A percentile compares a stretch with the other conserved stretches of the same genome.
phyloP scores from a whole-genome alignment of 1,284 basidiomycete genomes.

The Sphaerobolus stellatus region DNA sequence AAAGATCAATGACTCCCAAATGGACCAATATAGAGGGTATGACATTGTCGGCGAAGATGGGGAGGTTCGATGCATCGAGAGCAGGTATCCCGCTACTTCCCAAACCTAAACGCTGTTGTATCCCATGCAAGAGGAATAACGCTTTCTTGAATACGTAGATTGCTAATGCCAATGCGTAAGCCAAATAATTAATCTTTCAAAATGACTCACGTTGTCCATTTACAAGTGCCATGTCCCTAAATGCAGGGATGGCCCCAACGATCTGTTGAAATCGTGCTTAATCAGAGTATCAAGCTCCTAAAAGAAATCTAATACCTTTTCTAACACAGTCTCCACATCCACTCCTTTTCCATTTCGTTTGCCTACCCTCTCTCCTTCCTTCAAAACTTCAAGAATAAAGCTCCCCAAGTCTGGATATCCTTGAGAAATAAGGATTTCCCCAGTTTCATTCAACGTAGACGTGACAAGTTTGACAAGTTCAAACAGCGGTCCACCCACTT shows the following conservation, averaged over 20 bases:
- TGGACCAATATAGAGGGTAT: conserved; percentile 80
- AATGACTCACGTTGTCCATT: conserved; percentile 56
- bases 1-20: conserved; percentile 70
- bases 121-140: conserved; percentile 74
- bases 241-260: conserved; percentile 71
- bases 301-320: conserved; percentile 48
- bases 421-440: conserved; percentile 55
- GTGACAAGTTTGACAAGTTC: conserved; percentile 72
- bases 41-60: conserved; percentile 86
- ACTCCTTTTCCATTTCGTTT: conserved; percentile 33
- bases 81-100: conserved; percentile 45
- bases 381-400: conserved; percentile 68
- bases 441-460: conserved; percentile 69
- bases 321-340: conserved; percentile 59
- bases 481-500: conserved; percentile 70
- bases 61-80: conserved; percentile 58
- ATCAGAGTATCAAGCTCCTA: conserved; percentile 13
- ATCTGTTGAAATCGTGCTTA: conserved; percentile 44
- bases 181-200: conserved; percentile 4
- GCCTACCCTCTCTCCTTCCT: conserved; percentile 48
- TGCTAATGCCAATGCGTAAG: conserved; percentile 40
- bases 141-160: conserved; percentile 90
- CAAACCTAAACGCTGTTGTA: conserved; percentile 60
- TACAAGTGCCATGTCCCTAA: conserved; percentile 69
- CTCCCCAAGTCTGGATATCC: conserved; percentile 71